Percentiles rank a stretch among this genome's conserved stretches.
Evolutionary conservation across 371 early-diverging fungal genomes (phyloP).

Genomic region (Chytridiales sp.): DNA sequence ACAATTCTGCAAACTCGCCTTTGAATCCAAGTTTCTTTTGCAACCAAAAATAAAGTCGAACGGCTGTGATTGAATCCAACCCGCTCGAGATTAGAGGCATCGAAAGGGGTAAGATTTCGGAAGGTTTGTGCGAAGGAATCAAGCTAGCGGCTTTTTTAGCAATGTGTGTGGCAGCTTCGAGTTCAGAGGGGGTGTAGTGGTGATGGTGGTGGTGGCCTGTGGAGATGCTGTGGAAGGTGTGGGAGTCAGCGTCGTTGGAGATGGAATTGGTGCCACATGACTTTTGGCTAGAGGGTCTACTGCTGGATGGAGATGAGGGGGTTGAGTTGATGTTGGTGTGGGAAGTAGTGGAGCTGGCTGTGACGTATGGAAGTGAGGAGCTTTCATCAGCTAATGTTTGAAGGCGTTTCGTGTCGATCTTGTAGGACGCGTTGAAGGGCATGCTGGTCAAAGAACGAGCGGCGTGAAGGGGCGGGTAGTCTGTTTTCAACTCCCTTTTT

Average conservation of each 20-base stretch:
- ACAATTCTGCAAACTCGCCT: not conserved
- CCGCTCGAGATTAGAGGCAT: not conserved
- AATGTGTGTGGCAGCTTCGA: not conserved
- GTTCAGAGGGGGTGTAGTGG: not conserved
- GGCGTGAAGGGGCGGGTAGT: not conserved
- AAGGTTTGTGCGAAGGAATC: not conserved
- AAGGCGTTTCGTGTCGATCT: not conserved
- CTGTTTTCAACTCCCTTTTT: not conserved
- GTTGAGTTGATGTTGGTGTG: not conserved
- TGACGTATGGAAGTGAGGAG: not conserved
- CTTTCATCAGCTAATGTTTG: not conserved
- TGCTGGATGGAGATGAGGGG: not conserved
- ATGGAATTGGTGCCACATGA: not conserved
- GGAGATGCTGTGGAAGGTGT: not conserved
- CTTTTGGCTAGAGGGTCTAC: not conserved
- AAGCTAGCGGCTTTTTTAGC: not conserved
- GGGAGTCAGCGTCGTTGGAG: not conserved
- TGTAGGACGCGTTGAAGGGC: not conserved
- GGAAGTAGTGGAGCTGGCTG: not conserved
- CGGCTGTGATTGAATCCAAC: not conserved
- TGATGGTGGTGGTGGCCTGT: not conserved
- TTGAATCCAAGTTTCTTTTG: not conserved
- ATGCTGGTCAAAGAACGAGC: not conserved
- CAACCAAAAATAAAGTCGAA: not conserved
- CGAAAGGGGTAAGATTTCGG: not conserved